Conservation (phyloP, 306 rosid genomes). For the Vigna trinervia region DNA sequence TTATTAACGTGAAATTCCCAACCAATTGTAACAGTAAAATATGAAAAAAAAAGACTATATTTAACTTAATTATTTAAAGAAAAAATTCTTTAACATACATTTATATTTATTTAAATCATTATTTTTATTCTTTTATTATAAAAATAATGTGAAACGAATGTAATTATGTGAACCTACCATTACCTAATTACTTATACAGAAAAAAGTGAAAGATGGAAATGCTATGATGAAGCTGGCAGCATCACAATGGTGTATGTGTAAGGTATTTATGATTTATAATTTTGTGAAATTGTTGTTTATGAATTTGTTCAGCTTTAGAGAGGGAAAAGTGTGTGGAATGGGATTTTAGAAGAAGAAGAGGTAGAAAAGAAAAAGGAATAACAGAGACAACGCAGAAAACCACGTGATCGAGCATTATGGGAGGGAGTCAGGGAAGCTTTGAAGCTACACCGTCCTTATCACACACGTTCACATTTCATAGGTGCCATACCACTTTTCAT, state of each 20-base stretch:
- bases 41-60: background rate
- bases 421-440: constrained; percentile 20
- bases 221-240: background rate
- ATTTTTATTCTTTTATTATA: too few relatives aligned
- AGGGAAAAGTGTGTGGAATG: background rate
- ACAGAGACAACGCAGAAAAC: constrained; percentile 37
- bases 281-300: constrained; percentile 3
- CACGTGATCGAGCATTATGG: constrained; percentile 46
- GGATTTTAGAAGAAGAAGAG: constrained; percentile 28
- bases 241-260: background rate
- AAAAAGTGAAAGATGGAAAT: background rate
- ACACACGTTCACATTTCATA: constrained; percentile 44
- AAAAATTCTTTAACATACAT: background rate
- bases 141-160: too few relatives aligned
- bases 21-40: too few relatives aligned
- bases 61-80: too few relatives aligned
- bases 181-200: background rate
- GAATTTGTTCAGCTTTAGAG: background rate
- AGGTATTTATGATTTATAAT: background rate
- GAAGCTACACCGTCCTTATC: constrained; percentile 38
- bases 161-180: too few relatives aligned
- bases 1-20: too few relatives aligned
- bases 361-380: constrained; percentile 23
- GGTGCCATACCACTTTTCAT: constrained; percentile 40
- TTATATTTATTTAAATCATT: too few relatives aligned